A percentile compares a stretch with the other conserved stretches of the same genome.
phyloP scores from a whole-genome alignment of 495 filamentous ascomycete species.

The Copromyces sp. region DNA sequence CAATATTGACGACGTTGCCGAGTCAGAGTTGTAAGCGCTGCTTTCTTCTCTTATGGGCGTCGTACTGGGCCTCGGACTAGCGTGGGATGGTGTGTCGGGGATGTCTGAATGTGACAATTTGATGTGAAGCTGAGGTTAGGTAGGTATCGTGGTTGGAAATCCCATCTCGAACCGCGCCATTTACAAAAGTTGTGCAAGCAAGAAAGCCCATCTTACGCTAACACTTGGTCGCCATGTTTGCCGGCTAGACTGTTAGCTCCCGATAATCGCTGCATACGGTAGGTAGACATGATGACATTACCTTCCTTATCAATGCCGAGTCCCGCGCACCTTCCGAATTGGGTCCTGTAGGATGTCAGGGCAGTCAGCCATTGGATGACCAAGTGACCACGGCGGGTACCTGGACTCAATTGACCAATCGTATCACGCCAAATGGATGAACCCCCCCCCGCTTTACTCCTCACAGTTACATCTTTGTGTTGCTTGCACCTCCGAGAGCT shows the following conservation, averaged over 20 bases:
- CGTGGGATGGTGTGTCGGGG: background rate
- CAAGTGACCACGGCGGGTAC: background rate
- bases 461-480: background rate
- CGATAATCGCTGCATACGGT: background rate
- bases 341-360: background rate
- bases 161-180: background rate
- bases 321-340: background rate
- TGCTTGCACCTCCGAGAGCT: background rate
- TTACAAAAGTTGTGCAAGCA: background rate
- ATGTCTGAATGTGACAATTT: background rate
- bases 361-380: background rate
- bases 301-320: background rate
- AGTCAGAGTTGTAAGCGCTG: background rate
- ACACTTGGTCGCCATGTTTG: background rate
- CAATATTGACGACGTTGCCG: background rate
- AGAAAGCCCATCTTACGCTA: background rate
- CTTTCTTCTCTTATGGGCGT: background rate
- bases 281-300: background rate
- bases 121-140: background rate
- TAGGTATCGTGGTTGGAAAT: background rate
- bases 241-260: background rate
- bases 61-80: background rate
- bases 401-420: background rate
- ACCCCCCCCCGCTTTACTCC: background rate
- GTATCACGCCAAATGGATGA: background rate